Evolutionary conservation across 78 protist species (phyloP), one percentile per base, ranked within the genome.

Genomic region (Planoprotostelium fungivorum): DNA sequence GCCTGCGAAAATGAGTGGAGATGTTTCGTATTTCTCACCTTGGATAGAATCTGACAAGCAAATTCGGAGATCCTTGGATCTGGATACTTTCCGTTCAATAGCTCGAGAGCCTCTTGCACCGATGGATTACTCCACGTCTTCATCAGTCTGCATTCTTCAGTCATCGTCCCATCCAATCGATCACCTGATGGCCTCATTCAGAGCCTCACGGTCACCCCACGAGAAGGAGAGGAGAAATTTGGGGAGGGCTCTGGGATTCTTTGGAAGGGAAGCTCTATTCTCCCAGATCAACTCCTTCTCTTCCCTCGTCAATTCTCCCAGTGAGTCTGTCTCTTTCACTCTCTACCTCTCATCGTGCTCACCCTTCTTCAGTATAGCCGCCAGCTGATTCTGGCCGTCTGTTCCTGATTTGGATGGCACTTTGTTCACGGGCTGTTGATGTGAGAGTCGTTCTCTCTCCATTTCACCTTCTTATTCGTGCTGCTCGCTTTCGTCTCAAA

Each of bases 21-120:
- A 63, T 91, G 36, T 87, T 94, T 25, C 98, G 90, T 29, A 97
- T 94, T 34, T 83, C 29, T 16, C 87, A 51, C 73, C 73, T 51
- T 51, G 73, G 16, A 16, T 51, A 51, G 73, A 51, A 51, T 51
- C 16, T 51, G 73, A 51, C 73, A 51, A 51, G 73, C 73, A 16
- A 51, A 51, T 51, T 51, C 73, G 31, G 73, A 5, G 38, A 63
- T 97, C 98, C 0, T 86, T 63, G 83, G 86, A 96, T 29, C 87
- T 51, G 10, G 87, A 51, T 86, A 92, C 89, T 10, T 96, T 92
- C 38, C 97, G 93, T 89, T 96, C 95, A 97, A 84, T 5, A 92
- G 73, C 34, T 94, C 94, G 5, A 96, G 39, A 36, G 95, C 91
- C 10, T 85, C 91, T 25, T 89, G 29, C 28, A 85, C 90, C 16